Conservation (phyloP, 2,329 filamentous ascomycete species). For the Alternaria novae-zelandiae region DNA sequence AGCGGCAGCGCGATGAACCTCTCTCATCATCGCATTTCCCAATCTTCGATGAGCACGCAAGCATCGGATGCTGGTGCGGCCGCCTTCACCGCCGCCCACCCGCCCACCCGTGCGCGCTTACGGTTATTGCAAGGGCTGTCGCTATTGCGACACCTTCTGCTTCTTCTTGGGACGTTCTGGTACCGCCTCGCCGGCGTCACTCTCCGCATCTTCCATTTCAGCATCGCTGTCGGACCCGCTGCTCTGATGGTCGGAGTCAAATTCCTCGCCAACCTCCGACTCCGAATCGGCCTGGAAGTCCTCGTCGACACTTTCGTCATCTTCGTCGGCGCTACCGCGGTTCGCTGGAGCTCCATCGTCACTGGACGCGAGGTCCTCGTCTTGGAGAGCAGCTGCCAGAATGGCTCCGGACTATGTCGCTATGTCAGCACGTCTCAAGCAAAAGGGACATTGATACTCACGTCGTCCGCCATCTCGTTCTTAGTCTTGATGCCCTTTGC, state of each 20-base stretch:
- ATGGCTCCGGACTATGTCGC: conserved; percentile 59
- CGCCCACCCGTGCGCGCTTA: conserved; percentile 12
- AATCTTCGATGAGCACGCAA: conserved; percentile 27
- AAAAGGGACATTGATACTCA: conserved; percentile 55
- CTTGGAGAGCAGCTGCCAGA: conserved; percentile 80
- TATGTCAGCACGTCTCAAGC: conserved; percentile 29
- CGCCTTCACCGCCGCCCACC: conserved; percentile 29
- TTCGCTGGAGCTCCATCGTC: conserved; percentile 76
- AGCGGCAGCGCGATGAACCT: conserved; percentile 21
- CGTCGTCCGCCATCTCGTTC: conserved; percentile 98
- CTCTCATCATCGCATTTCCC: conserved; percentile 25
- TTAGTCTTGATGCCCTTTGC: conserved; percentile 93
- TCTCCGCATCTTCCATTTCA: conserved; percentile 68
- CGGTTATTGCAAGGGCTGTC: conserved; percentile 12
- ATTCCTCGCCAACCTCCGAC: conserved; percentile 95
- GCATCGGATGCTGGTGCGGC: conserved; percentile 24
- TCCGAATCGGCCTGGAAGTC: conserved; percentile 94
- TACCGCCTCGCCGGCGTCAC: conserved; percentile 57
- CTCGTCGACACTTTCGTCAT: conserved; percentile 93
- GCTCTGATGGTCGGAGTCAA: conserved; percentile 88
- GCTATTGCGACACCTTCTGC: conserved; percentile 57
- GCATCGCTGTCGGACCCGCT: conserved; percentile 73
- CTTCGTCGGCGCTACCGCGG: conserved; percentile 91
- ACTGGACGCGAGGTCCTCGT: conserved; percentile 81
- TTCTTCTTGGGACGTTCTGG: conserved; percentile 70